These are phyloP conservation scores for Globisporangium radiosum DNA, from an alignment of 352 stramenopile species.

Conservation along the genomic window DNA sequence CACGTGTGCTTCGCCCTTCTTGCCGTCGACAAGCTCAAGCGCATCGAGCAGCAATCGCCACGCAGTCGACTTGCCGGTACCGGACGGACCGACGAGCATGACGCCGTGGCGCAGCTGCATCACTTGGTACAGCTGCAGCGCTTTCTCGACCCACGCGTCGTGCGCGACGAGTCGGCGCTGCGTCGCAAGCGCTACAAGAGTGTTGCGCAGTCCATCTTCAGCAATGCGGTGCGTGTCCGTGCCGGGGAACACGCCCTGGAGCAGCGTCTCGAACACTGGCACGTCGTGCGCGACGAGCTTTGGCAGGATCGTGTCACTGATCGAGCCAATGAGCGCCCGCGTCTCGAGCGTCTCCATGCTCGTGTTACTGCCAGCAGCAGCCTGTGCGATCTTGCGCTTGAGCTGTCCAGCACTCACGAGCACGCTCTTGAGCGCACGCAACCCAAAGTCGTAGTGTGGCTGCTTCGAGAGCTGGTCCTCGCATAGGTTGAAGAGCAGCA, in stretches of 20 bases:
- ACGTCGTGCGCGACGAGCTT: conserved; percentile 99
- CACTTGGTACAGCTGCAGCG: conserved; percentile 98
- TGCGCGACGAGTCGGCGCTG: conserved; percentile 83
- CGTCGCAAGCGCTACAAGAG: conserved; percentile 91
- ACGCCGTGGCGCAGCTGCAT: conserved; percentile 96
- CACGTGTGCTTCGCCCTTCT: conserved; percentile 95
- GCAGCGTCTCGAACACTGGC: conserved; percentile 93
- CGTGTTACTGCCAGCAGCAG: conserved; percentile 12
- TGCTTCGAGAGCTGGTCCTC: conserved; percentile 98
- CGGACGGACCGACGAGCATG: conserved; percentile 98
- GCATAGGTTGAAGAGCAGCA: conserved; percentile 98
- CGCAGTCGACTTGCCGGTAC: conserved; percentile 95
- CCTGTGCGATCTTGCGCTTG: conserved; percentile 90
- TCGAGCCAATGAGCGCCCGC: conserved; percentile 94
- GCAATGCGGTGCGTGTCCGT: conserved; percentile 77
- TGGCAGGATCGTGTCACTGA: conserved; percentile 98
- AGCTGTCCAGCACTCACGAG: conserved; percentile 97
- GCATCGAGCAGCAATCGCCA: conserved; percentile 92
- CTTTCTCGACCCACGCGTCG: conserved; percentile 96
- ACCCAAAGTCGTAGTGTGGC: conserved; percentile 99
- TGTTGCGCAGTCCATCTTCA: conserved; percentile 81
- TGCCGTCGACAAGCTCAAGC: conserved; percentile 92
- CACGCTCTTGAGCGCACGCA: conserved; percentile 99
- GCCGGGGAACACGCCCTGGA: conserved; percentile 97
- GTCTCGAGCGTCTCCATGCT: conserved; percentile 85